Evolutionary conservation across 352 stramenopile species (phyloP).

Genomic region (Pythium rhizo-oryzae): DNA sequence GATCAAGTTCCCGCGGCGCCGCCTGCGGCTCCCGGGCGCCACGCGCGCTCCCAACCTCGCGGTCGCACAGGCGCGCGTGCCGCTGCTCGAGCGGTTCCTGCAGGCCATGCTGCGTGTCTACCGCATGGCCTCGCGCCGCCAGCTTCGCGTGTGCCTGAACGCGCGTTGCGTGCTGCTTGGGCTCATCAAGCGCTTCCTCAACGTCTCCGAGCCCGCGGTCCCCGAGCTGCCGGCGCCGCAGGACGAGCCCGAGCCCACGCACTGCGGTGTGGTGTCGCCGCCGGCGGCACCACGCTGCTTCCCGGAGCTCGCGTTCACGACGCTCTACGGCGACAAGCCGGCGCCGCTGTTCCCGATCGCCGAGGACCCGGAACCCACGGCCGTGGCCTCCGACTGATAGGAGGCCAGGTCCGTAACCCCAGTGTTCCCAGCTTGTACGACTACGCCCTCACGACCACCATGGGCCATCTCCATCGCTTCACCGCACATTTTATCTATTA

Average conservation of each 20-base stretch:
- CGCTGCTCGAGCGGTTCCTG: slow-evolving; percentile 55
- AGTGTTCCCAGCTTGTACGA: not conserved
- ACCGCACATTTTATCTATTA: slow-evolving; percentile 1
- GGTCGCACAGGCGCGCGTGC: slow-evolving; percentile 40
- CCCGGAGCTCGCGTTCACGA: not conserved
- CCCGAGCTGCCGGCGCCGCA: not conserved
- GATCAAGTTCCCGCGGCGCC: slow-evolving; percentile 64
- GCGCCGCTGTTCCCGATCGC: slow-evolving; percentile 14
- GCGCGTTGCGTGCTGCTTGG: slow-evolving; percentile 45
- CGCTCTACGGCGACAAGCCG: not conserved
- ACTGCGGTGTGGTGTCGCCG: not conserved
- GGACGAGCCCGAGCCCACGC: no score
- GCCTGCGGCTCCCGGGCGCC: slow-evolving; percentile 17
- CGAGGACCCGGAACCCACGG: slow-evolving; percentile 7
- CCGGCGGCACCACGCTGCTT: not conserved
- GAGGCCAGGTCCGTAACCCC: no score
- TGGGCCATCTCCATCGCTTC: no score
- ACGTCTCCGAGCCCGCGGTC: slow-evolving; percentile 17
- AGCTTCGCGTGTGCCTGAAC: slow-evolving; percentile 64
- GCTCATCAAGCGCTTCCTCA: slow-evolving; percentile 57
- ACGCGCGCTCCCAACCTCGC: slow-evolving; percentile 30
- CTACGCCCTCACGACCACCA: not conserved
- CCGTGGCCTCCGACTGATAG: not conserved
- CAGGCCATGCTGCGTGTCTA: slow-evolving; percentile 59
- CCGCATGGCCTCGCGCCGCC: slow-evolving; percentile 45